These are phyloP conservation scores for Byssochlamys sp. DNA, from an alignment of 2,329 filamentous ascomycete species.

Conservation along the genomic window DNA sequence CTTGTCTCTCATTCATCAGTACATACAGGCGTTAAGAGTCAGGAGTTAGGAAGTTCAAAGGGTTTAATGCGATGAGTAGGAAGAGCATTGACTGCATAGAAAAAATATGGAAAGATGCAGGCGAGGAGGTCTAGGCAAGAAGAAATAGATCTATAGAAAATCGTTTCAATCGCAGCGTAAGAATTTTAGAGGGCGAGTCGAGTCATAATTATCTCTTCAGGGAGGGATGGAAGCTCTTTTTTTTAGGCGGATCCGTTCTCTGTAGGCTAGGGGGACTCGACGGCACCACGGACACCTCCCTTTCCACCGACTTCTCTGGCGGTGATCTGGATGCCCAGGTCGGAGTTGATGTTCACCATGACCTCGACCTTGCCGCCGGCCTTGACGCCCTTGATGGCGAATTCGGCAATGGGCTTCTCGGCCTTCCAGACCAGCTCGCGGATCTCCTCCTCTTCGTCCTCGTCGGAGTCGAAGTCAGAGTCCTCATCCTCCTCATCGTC, in stretches of 20 bases:
- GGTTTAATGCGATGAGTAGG: background rate
- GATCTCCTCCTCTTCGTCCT: conserved; percentile 69
- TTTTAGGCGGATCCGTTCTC: conserved; percentile 23
- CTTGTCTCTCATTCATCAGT: background rate
- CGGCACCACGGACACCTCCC: conserved; percentile 63
- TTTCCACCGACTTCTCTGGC: conserved; percentile 79
- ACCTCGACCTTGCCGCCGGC: conserved; percentile 87
- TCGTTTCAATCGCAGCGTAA: background rate
- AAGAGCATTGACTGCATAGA: conserved; percentile 8
- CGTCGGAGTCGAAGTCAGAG: conserved; percentile 53
- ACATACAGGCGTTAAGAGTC: background rate
- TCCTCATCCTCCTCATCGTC: conserved; percentile 50
- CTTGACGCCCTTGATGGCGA: conserved; percentile 72
- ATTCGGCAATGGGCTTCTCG: conserved; percentile 71
- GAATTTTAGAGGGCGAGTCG: background rate
- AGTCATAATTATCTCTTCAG: background rate
- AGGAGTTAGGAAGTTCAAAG: background rate
- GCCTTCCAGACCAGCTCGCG: conserved; percentile 90
- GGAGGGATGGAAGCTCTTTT: background rate
- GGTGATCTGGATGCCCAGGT: conserved; percentile 70
- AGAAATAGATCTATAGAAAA: background rate
- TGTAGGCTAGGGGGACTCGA: conserved; percentile 34
- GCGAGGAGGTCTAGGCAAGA: background rate
- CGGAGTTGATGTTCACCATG: conserved; percentile 74
- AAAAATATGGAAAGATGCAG: background rate